Evolutionary conservation across 371 early-diverging fungal species (phyloP).

Genomic region (Fennellomyces sp.): DNA sequence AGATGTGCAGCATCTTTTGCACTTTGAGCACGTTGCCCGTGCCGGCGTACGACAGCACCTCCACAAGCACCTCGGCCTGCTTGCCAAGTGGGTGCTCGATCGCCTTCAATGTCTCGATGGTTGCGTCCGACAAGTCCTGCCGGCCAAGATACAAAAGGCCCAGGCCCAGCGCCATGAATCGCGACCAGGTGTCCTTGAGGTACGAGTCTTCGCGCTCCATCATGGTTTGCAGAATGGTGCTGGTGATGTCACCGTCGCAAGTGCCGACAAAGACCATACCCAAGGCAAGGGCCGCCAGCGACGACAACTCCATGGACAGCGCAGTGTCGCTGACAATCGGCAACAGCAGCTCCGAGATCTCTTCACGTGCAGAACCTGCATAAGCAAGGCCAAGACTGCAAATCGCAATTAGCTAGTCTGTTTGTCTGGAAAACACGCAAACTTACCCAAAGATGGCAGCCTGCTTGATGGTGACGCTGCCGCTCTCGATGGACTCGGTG

Average conservation of each 20-base stretch:
- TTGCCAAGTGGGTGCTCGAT: constrained; percentile 92
- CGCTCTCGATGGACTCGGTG: constrained; percentile 78
- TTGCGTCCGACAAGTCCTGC: constrained; percentile 89
- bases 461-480: constrained; percentile 51
- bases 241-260: constrained; percentile 91
- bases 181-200: constrained; percentile 81
- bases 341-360: constrained; percentile 80
- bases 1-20: constrained; percentile 93
- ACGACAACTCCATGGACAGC: constrained; percentile 88
- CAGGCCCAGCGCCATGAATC: constrained; percentile 93
- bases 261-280: constrained; percentile 93
- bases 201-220: constrained; percentile 91
- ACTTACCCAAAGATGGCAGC: constrained; percentile 75
- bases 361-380: constrained; percentile 89
- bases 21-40: constrained; percentile 96
- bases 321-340: constrained; percentile 85
- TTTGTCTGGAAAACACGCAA: neutral
- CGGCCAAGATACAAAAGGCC: constrained; percentile 87
- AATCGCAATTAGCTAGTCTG: neutral
- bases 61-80: constrained; percentile 86
- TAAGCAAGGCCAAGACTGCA: constrained; percentile 92
- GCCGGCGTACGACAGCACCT: constrained; percentile 91
- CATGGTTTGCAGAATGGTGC: constrained; percentile 91
- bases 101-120: constrained; percentile 92
- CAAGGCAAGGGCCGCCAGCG: constrained; percentile 88